Percentiles rank a stretch among this genome's conserved stretches.
These are phyloP conservation scores for Brassica nigra DNA, from an alignment of 345 rosid genomes.

Conservation along the genomic window DNA sequence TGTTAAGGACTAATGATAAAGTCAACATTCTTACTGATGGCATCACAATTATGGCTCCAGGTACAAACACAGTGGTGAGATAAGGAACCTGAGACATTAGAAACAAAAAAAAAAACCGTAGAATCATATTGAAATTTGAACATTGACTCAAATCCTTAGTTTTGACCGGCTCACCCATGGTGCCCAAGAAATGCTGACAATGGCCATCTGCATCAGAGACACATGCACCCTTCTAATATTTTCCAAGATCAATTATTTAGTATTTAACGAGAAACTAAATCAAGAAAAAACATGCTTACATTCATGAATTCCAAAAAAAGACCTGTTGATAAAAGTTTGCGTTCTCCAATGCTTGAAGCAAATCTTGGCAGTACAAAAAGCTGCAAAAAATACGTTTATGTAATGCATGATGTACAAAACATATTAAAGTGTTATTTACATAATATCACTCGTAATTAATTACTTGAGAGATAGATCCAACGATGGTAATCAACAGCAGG, in stretches of 20 bases:
- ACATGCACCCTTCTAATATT: background rate
- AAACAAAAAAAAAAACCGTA: background rate
- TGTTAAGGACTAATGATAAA: background rate
- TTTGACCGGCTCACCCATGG: slow-evolving; percentile 60
- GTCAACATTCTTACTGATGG: slow-evolving; percentile 62
- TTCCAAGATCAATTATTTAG: background rate
- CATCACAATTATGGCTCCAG: slow-evolving; percentile 44
- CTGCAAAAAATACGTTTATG: slow-evolving; percentile 42
- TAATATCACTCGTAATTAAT: background rate
- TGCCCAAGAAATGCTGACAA: slow-evolving; percentile 78
- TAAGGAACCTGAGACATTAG: slow-evolving; percentile 68
- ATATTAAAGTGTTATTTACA: background rate
- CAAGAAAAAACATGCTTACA: slow-evolving; percentile 11
- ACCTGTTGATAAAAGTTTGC: slow-evolving; percentile 71
- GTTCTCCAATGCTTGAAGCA: slow-evolving; percentile 59
- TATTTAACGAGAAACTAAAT: background rate
- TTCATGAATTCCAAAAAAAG: slow-evolving; percentile 56
- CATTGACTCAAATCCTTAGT: background rate
- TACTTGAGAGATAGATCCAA: slow-evolving; percentile 72
- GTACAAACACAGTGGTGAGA: slow-evolving; percentile 45
- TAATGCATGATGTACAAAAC: background rate
- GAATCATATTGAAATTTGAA: slow-evolving; percentile 13
- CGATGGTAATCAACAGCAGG: slow-evolving; percentile 53
- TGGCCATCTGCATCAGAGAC: slow-evolving; percentile 55
- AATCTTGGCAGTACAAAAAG: slow-evolving; percentile 66